These are phyloP conservation scores for Cyclocybe cylindracea DNA, from an alignment of 768 basidiomycete genomes.

Conservation along the genomic window DNA sequence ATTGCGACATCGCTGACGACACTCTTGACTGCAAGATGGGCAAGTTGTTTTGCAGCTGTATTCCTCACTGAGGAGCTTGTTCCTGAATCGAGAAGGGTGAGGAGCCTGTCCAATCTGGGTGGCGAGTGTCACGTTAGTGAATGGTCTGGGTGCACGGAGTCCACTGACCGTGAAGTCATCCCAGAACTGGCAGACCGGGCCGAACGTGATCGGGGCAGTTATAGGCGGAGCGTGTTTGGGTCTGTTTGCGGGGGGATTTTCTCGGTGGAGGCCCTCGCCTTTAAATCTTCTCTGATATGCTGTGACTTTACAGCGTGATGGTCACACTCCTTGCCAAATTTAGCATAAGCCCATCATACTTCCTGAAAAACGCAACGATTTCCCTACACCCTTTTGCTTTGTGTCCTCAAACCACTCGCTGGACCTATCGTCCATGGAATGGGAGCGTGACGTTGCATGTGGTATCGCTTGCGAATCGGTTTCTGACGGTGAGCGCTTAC, in stretches of 20 bases:
- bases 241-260: constrained; percentile 58
- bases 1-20: constrained; percentile 81
- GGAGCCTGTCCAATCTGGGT: constrained; percentile 91
- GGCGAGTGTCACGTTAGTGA: neutral
- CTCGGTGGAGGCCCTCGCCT: constrained; percentile 48
- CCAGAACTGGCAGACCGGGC: constrained; percentile 55
- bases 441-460: constrained; percentile 8
- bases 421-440: neutral
- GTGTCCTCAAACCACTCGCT: neutral
- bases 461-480: constrained; percentile 3
- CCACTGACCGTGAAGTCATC: constrained; percentile 75
- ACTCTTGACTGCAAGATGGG: constrained; percentile 85
- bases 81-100: constrained; percentile 93
- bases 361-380: neutral
- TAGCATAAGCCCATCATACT: constrained; percentile 10
- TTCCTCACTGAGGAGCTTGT: constrained; percentile 86
- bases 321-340: constrained; percentile 28
- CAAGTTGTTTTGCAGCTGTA: constrained; percentile 96
- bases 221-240: constrained; percentile 39
- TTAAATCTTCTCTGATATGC: constrained; percentile 61
- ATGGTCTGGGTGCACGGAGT: neutral
- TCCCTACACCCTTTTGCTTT: no score
- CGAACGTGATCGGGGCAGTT: constrained; percentile 38
- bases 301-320: constrained; percentile 41
- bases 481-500: neutral